Conservation (phyloP, 2,329 filamentous ascomycete genomes). For the Pseudocercospora eumusae region DNA sequence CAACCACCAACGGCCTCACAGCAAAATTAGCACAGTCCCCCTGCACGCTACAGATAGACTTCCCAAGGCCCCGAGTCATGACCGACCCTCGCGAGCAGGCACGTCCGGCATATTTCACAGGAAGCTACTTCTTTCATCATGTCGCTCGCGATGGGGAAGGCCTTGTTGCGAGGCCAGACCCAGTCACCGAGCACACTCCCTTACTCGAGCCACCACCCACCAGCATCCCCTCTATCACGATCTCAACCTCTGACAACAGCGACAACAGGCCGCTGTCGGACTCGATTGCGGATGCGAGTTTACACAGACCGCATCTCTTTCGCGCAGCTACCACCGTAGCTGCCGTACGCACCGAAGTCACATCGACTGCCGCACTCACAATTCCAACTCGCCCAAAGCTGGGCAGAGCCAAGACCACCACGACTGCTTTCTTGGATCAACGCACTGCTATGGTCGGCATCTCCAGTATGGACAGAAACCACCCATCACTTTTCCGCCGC, state of each 20-base stretch:
- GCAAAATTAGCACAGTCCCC: background rate
- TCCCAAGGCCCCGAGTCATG: conserved; percentile 12
- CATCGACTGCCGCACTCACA: conserved; percentile 5
- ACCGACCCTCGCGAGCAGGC: background rate
- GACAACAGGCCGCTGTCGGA: conserved; percentile 24
- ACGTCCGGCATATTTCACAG: conserved; percentile 11
- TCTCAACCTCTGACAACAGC: conserved; percentile 19
- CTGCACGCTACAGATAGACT: conserved; percentile 10
- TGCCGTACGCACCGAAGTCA: background rate
- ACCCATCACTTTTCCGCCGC: conserved; percentile 29
- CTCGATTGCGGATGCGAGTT: conserved; percentile 19
- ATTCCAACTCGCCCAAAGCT: background rate
- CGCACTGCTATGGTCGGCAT: conserved; percentile 8
- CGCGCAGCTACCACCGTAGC: conserved; percentile 10
- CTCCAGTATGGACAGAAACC: conserved; percentile 10
- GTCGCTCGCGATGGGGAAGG: conserved; percentile 6
- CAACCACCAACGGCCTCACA: conserved; percentile 2
- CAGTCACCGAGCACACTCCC: background rate
- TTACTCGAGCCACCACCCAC: background rate
- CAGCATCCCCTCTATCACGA: conserved; percentile 1
- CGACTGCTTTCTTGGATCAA: background rate
- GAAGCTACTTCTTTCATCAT: conserved; percentile 11
- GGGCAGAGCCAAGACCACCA: conserved; percentile 7
- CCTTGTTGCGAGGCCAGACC: conserved; percentile 1
- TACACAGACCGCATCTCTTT: background rate